These are phyloP conservation scores for Candida tammaniensis DNA, from an alignment of 805 yeast genomes.

Conservation along the genomic window DNA sequence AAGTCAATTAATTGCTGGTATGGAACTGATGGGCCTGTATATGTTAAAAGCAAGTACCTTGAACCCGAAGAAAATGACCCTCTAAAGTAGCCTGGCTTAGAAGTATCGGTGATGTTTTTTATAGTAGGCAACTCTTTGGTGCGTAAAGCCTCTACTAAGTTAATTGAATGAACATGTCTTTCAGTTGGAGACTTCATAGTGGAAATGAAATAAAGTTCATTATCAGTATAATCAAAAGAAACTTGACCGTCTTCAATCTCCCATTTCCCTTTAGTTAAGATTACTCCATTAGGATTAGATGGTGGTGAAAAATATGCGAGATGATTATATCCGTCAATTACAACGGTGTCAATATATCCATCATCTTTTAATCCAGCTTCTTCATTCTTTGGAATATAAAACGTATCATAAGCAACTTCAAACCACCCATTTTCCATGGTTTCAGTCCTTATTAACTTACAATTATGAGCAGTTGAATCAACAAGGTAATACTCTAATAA, in stretches of 20 bases:
- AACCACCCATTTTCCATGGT: constrained; percentile 60
- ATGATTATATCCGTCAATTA: constrained; percentile 62
- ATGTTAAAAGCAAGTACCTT: constrained; percentile 65
- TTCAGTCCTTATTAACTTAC: constrained; percentile 38
- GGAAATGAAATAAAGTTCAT: constrained; percentile 59
- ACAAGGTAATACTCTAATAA: constrained; percentile 48
- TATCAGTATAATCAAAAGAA: constrained; percentile 47
- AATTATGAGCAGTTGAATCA: constrained; percentile 24
- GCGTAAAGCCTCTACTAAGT: constrained; percentile 37
- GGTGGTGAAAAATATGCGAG: constrained; percentile 83
- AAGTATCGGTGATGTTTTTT: constrained; percentile 26
- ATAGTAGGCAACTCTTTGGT: constrained; percentile 50
- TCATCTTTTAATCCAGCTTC: constrained; percentile 34
- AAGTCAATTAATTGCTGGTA: constrained; percentile 64
- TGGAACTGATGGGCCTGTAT: constrained; percentile 79
- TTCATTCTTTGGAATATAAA: constrained; percentile 35
- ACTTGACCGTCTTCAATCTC: constrained; percentile 78
- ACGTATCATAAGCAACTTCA: constrained; percentile 39
- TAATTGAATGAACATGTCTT: constrained; percentile 75
- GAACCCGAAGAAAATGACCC: constrained; percentile 80
- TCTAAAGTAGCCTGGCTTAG: constrained; percentile 60
- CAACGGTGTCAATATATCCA: constrained; percentile 80
- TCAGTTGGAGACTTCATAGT: constrained; percentile 79
- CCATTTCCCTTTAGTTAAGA: constrained; percentile 74
- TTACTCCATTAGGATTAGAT: constrained; percentile 38